Base-by-base conservation (phyloP, 805 yeast genomes). In the Ogataea pilisensis region DNA sequence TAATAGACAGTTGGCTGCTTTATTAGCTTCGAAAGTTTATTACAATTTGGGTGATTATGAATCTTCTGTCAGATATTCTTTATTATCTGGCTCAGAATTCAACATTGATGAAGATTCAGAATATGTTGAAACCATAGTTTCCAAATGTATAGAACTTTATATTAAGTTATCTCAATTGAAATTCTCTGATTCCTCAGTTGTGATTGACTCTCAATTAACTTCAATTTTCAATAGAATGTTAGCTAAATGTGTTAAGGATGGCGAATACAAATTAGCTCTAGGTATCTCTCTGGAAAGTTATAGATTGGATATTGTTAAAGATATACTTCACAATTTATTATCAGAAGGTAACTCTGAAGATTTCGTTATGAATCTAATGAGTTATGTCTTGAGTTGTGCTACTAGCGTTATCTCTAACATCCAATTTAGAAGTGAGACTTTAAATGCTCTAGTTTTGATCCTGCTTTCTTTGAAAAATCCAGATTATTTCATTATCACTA, bases 11-110 rank as follows among this genome's bases (percentile, higher is more conserved):
- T 73, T 91, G 57, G 98, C 98, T 8, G 98, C 99, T 2, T 71
- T 93, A 44, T 76, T 93, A 44, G 90, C 93, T 7, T 87, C 98
- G 13, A 93, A 93, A 64, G 95, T 80, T 24, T 77, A 77, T 60
- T 93, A 89, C 64, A 89, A 93, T 63, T 73, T 93, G 56, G 98
- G 98, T 35, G 98, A 93, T 60, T 89, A 85, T 56, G 95, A 86
- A 48, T 74, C 90, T 3, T 85, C 96, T 8, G 96, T 93, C 47
- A 84, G 79, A 60, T 93, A 80, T 61, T 91, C 96, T 2, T 73
- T 93, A 33, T 82, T 79, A 25, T 91, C 98, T 17, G 96, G 86
- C 24, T 73, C 78, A 21, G 80, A 77, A 55, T 89, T 93, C 60
- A 75, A 90, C 62, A 69, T 89, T 38, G 70, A 78, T 44, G 88